Evolutionary conservation across 108 stramenopile genomes (phyloP), one percentile per base, ranked within the genome.

Genomic region (Cyclostephanos invisitatus): DNA sequence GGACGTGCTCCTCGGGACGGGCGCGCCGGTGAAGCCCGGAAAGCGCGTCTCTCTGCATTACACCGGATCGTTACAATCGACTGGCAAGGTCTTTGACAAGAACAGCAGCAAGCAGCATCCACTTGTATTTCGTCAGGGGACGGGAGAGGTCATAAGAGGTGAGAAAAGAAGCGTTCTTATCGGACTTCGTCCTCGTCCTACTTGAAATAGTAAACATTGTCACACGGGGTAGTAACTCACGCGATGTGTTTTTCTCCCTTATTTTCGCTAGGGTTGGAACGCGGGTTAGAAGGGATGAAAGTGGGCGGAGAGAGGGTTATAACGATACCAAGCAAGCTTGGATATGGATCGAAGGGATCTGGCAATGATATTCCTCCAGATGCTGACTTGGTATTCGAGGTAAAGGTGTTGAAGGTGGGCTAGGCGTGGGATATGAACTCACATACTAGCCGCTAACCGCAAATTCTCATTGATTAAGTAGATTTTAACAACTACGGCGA

Each of bases 261-360:
- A 1, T 46, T 46, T 1, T 1, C 17, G 11, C 3, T 2, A 57
- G 56, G 87, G 20, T 62, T 88, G 67, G 87, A 88, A 44, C 47
- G 82, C 21, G 87, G 87, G 12, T 61, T 88, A 59, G 77, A 79
- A 35, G 87, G 87, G 28, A 88, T 88, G 87, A 81, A 55, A 49
- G 84, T 64, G 11, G 87, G 85, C 50, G 87, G 84, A 11, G 80
- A 82, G 47, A 29, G 87, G 21, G 22, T 71, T 2, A 84, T 88
- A 58, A 78, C 63, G 7, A 75, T 88, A 21, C 87, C 87, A 18
- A 76, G 80, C 21, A 47, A 50, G n/a, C 46, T 83, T 14, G 87
- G 83, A 2, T 87, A 87, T 65, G 77, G 77, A 20, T 70, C 63
- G 47, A 83, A 86, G 66, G 78, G 78, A 22, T 38, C 65, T 9